These are phyloP conservation scores for Sanchytrium tribonematis DNA, from an alignment of 371 early-diverging fungal genomes.

Conservation along the genomic window DNA sequence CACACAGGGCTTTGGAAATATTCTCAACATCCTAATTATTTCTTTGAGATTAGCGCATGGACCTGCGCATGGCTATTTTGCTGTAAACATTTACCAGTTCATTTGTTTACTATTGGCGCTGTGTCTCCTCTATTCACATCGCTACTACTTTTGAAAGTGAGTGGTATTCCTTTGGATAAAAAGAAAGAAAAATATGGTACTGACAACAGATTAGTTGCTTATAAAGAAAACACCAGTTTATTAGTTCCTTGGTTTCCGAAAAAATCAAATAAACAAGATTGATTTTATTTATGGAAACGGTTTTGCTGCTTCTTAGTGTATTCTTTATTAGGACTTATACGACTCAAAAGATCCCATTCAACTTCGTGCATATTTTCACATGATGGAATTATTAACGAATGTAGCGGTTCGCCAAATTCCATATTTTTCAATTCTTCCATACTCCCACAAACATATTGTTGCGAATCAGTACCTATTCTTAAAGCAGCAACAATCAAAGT, in stretches of 20 bases:
- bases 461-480: slow-evolving; percentile 57
- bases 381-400: slow-evolving; percentile 78
- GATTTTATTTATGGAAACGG: neutral
- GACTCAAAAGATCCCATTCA: slow-evolving; percentile 61
- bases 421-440: slow-evolving; percentile 38
- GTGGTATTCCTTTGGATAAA: neutral
- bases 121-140: neutral
- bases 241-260: neutral
- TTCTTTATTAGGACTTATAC: slow-evolving; percentile 2
- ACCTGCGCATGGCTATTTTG: neutral
- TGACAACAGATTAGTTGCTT: neutral
- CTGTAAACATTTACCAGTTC: neutral
- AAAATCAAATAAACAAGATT: neutral
- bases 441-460: slow-evolving; percentile 60
- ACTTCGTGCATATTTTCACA: slow-evolving; percentile 50
- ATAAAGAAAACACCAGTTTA: neutral
- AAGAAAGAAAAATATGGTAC: neutral
- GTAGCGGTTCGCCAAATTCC: slow-evolving; percentile 75
- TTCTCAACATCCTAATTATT: slow-evolving; percentile 20
- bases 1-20: slow-evolving; percentile 17
- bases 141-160: neutral
- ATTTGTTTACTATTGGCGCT: neutral
- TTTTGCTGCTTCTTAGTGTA: neutral
- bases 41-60: slow-evolving; percentile 9
- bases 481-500: slow-evolving; percentile 78